Evolutionary conservation across 139 green algal genomes (phyloP), one percentile per base, ranked within the genome.

Genomic region (Asterochloris erici): DNA sequence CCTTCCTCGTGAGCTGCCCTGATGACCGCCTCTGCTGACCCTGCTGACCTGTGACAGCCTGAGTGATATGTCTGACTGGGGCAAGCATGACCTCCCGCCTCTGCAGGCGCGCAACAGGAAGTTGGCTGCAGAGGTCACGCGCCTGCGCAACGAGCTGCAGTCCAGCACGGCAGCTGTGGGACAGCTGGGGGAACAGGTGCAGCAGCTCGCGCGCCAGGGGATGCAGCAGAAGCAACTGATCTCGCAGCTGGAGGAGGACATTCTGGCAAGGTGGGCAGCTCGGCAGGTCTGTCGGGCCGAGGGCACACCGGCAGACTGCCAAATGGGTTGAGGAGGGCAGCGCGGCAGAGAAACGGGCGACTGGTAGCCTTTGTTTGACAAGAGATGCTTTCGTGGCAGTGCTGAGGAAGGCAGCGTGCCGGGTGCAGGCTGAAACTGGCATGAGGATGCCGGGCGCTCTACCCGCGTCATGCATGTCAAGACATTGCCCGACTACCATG

Each of bases 51-150:
- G 19, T 27, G 19, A 29, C 24, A 24, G 28, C 14, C 19, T 13
- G 11, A 23, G 73, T 17, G 14, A 19, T 15, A 24, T 9, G 66
- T 2, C 66, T 73, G 66, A 2, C 21, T 21, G 23, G 21, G 21
- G 23, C 19, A 26, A 21, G 19, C 21, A 24, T 73, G 66, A 73
- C 66, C 66, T 73, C 1, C 66, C 23, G 62, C 81, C 69, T 26
- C 17, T 73, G 74, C 83, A 92, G 88, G 88, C 89, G 75, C 86
- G 88, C 19, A 87, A 86, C 79, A 84, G 85, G 74, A 86, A 85
- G 85, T 83, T 92, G 61, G 80, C 86, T 0, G 82, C 85, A 24
- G 88, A 92, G n/a, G 79, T 88, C 23, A 77, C 81, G 13, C 69
- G 78, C 78, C 84, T 91, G 69, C 83, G 89, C 80, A 76, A 85